Evolutionary conservation across 805 yeast species (phyloP), one percentile per base, ranked within the genome.

Genomic region (Huiozyma naganishii): DNA sequence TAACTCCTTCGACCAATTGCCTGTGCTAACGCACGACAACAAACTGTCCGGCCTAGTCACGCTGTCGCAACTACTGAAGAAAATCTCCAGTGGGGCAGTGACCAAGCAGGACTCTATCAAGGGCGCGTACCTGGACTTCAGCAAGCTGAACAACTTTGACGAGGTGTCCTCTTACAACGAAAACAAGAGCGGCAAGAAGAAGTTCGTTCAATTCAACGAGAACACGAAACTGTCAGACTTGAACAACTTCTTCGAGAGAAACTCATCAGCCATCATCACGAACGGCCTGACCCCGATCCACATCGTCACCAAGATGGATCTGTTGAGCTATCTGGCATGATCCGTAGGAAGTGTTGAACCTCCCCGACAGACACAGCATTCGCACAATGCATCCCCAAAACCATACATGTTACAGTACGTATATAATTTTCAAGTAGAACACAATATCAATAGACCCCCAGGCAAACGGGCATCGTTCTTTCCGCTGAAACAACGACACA

Each of bases 251-350:
- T 85, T 85, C 54, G 95, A 85, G 68, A 83, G 80, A 57, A 80
- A 83, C 65, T 83, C 94, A 9, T 79, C 84, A 51, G 95, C 92
- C 33, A 76, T 85, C 54, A 83, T 85, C 46, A 84, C 94, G 39
- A 89, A 82, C 55, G 79, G 79, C 36, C 69, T 73, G 57, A 80
- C 74, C 57, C 92, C 95, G 40, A 72, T 83, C 39, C 90, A 85
- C 62, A 80, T 85, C 47, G 95, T 84, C 45, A 85, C 95, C 47
- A 85, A 85, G 71, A 90, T 85, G 58, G 95, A 85, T 64, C 71
- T 85, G 61, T 70, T 85, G 54, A 74, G 82, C 47, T 70, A 67
- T 51, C 60, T 68, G 45, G 58, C 65, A 43, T 59, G 49, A 51
- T 12, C 29, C 8, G 11, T 10, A 29, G 32, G 9, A 30, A 3